A percentile compares a stretch with the other conserved stretches of the same genome.
phyloP scores from a whole-genome alignment of 2,329 filamentous ascomycete species.

The Elsinoe necatrix region DNA sequence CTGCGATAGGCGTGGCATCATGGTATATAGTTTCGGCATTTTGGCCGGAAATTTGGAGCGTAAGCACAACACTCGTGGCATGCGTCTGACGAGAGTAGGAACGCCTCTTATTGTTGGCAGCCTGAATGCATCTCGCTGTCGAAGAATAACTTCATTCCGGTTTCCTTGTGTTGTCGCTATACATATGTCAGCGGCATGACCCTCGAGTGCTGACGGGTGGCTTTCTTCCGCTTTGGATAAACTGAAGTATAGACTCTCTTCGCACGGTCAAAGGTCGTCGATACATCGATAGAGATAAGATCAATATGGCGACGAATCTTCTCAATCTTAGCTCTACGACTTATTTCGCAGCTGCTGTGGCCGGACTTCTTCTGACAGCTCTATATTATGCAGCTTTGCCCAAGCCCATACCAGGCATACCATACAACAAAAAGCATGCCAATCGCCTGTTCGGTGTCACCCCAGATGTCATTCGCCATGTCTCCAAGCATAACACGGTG shows the following conservation, averaged over 20 bases:
- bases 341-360: neutral
- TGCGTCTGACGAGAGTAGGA: neutral
- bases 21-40: neutral
- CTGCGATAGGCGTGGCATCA: neutral
- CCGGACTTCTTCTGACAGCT: constrained; percentile 9
- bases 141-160: neutral
- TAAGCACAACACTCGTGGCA: neutral
- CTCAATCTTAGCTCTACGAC: neutral
- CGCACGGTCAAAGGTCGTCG: too few species aligned
- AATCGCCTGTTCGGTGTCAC: constrained; percentile 36
- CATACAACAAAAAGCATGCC: constrained; percentile 36
- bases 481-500: constrained; percentile 15
- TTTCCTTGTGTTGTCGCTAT: neutral
- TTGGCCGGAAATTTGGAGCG: neutral
- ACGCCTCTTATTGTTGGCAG: neutral
- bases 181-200: too few species aligned
- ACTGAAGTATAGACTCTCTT: too few species aligned
- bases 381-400: constrained; percentile 29
- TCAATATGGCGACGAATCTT: neutral
- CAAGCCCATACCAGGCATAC: constrained; percentile 40
- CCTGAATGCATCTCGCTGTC: neutral
- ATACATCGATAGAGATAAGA: neutral
- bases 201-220: too few species aligned
- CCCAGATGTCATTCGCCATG: constrained; percentile 34
- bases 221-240: too few species aligned